Evolutionary conservation across 106 monocot species (phyloP).

Genomic region (Dendrobium huoshanense): DNA sequence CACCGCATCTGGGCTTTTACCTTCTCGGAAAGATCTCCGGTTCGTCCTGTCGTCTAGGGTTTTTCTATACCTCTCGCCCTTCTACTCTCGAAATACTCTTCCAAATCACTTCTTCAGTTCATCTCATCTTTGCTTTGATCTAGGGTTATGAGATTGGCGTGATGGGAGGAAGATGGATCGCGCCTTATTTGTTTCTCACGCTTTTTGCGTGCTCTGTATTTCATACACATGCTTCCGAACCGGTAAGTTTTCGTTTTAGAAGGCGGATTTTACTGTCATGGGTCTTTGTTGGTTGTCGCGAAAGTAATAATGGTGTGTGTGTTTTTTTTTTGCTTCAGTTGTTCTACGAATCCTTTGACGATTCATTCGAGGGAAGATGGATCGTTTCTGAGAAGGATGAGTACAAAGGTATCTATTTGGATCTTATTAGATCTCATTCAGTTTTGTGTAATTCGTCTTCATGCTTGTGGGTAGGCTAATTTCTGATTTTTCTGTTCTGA

Average conservation of each 20-base stretch:
- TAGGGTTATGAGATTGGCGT: neutral
- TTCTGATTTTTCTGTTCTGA: neutral
- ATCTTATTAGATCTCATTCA: neutral
- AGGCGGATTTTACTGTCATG: neutral
- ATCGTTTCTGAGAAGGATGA: slow-evolving; percentile 71
- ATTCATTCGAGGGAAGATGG: slow-evolving; percentile 79
- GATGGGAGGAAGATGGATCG: neutral
- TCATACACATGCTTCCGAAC: slow-evolving; percentile 4
- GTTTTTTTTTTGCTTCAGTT: slow-evolving; percentile 24
- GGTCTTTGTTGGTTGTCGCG: neutral
- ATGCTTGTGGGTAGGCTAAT: neutral
- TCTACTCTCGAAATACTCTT: neutral
- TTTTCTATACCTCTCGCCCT: neutral
- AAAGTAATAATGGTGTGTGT: neutral
- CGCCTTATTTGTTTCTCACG: neutral
- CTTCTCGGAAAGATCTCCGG: neutral
- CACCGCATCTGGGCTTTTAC: neutral
- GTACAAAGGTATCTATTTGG: slow-evolving; percentile 48
- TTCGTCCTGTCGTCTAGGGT: neutral
- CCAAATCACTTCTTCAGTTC: neutral
- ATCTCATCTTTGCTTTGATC: neutral
- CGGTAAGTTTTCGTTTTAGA: slow-evolving; percentile 1
- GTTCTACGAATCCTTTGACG: slow-evolving; percentile 83
- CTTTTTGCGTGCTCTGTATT: neutral
- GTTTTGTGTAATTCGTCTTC: neutral